Evolutionary conservation across 164 flowering plant genomes (phyloP), one percentile per base, ranked within the genome.

Genomic region (Protea cynaroides): DNA sequence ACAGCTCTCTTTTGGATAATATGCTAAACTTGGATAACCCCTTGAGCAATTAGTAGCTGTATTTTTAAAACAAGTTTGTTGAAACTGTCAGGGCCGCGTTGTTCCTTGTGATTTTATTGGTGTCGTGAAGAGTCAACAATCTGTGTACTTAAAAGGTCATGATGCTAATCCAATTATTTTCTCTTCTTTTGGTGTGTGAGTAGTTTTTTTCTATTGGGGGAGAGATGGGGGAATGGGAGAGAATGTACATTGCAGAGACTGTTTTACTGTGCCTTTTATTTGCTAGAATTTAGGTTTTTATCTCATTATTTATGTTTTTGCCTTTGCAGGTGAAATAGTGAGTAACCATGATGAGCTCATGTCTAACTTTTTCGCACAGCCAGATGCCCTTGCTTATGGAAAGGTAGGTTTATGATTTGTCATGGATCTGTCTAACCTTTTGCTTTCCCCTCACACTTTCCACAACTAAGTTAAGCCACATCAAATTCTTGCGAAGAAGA

Each of bases 101-200:
- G 81, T 94, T 78, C 98, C 98, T 59, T 94, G 98, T 76, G 98
- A 94, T 81, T 94, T 94, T 68, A 94, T 91, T 70, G 98, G 98
- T 44, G 74, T 89, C 58, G 78, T 79, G 61, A 91, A 86, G 79
- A 91, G 95, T 73, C 97, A 91, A 74, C 98, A 91, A 69, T 95
- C 98, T 59, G 89, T 94, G 44, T 86, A 85, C 81, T 76, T 94
- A 55, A 82, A 84, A 82, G 97, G 98, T 40, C 36, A 17, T 62
- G 18, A 62, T 47, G 22, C 13, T 18, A 38, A 21, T 55, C 7
- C 25, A 59, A n/a, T n/a, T n/a, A n/a, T n/a, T n/a, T n/a, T n/a
- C n/a, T n/a, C 34, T 29, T 29, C 34, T 29, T 29, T 29, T 29
- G 34, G 34, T 29, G 25, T 50, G 13, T 57, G 10, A 23, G 23